Evolutionary conservation across 257 asterid species (phyloP).

Genomic region (Plantago elongata): DNA sequence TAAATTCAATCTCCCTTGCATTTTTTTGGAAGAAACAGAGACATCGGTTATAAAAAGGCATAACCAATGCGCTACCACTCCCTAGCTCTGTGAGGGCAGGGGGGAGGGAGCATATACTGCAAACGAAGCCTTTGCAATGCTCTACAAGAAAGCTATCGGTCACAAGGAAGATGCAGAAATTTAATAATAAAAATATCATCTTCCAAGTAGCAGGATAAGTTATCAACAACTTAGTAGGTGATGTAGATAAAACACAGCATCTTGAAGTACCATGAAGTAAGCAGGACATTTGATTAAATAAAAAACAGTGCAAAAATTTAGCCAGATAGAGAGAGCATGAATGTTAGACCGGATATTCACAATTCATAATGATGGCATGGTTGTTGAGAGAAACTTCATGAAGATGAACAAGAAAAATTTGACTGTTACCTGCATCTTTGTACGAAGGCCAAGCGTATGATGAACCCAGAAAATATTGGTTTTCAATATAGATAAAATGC

Average conservation of each 20-base stretch:
- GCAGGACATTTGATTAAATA: not conserved
- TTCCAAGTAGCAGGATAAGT: slow-evolving; percentile 4
- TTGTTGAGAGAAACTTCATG: slow-evolving; percentile 12
- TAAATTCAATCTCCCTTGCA: slow-evolving; percentile 16
- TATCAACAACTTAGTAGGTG: slow-evolving; percentile 7
- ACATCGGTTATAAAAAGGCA: too few relatives aligned
- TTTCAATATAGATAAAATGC: slow-evolving; percentile 80
- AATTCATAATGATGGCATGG: not conserved
- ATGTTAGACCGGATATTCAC: slow-evolving; percentile 2
- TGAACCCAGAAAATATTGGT: slow-evolving; percentile 91
- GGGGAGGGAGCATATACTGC: too few relatives aligned
- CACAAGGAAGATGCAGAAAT: not conserved
- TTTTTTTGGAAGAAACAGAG: not conserved
- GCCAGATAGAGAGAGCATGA: slow-evolving; percentile 10
- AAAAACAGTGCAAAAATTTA: not conserved
- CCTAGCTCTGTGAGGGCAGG: too few relatives aligned
- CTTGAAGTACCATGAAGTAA: slow-evolving; percentile 2
- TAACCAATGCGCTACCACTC: too few relatives aligned
- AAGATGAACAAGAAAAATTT: slow-evolving; percentile 12
- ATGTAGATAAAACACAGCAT: slow-evolving; percentile 7
- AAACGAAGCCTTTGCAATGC: too few relatives aligned
- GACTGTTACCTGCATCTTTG: slow-evolving; percentile 69
- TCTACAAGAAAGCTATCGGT: not conserved
- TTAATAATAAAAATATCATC: not conserved
- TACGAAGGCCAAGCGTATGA: slow-evolving; percentile 86